These are phyloP conservation scores for Sphaerulina populicola DNA, from an alignment of 2,329 filamentous ascomycete species.

Conservation along the genomic window DNA sequence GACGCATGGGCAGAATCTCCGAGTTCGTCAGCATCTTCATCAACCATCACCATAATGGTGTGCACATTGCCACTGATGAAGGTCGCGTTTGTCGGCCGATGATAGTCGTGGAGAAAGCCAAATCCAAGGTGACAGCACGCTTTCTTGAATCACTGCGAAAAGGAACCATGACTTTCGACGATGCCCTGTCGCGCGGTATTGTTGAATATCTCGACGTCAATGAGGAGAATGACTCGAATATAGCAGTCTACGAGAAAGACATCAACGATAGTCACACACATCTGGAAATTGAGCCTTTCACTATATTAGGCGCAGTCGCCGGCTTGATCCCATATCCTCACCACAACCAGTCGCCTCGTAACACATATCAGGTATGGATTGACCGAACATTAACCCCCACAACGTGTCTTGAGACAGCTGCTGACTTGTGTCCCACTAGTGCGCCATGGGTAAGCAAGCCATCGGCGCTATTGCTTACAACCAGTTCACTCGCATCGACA, in stretches of 20 bases:
- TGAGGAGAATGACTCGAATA: constrained; percentile 93
- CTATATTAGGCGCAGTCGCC: constrained; percentile 87
- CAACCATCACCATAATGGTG: constrained; percentile 21
- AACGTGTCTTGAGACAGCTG: background rate
- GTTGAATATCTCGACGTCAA: constrained; percentile 98
- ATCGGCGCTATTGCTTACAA: constrained; percentile 98
- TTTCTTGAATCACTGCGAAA: constrained; percentile 75
- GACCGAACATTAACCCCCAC: background rate
- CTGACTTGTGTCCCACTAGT: constrained; percentile 50
- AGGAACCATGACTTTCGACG: constrained; percentile 82
- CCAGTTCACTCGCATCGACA: constrained; percentile 94
- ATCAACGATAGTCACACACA: constrained; percentile 81
- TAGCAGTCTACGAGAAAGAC: constrained; percentile 79
- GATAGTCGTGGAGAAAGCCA: constrained; percentile 84
- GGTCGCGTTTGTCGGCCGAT: constrained; percentile 92
- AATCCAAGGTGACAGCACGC: constrained; percentile 67
- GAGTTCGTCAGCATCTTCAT: constrained; percentile 63
- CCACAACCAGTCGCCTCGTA: constrained; percentile 96
- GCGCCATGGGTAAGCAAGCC: constrained; percentile 99
- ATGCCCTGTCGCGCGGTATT: constrained; percentile 80
- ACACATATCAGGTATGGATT: constrained; percentile 57
- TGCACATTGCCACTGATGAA: constrained; percentile 75
- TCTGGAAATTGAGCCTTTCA: constrained; percentile 96
- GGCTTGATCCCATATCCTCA: constrained; percentile 96
- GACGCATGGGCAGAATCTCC: constrained; percentile 83